phyloP scores from a whole-genome alignment of 2,329 filamentous ascomycete genomes.

The Fusarium austroafricanum region DNA sequence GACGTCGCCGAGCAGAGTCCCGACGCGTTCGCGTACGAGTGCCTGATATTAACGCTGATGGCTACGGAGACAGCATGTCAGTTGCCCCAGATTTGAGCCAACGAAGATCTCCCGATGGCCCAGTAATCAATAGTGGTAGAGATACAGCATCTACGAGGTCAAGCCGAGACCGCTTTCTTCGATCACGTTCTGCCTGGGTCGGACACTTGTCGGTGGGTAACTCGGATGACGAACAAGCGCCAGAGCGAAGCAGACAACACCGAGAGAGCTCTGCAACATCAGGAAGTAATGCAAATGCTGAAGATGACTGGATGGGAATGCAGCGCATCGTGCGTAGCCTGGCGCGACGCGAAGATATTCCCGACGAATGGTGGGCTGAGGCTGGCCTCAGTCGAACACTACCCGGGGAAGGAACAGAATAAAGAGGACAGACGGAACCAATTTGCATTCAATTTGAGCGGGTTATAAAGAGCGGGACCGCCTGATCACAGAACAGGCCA shows the following conservation, averaged over 20 bases:
- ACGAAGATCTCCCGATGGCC: slow-evolving; percentile 27
- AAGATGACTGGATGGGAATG: slow-evolving; percentile 68
- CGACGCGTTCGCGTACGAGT: slow-evolving; percentile 35
- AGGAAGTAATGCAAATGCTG: slow-evolving; percentile 31
- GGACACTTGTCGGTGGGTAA: slow-evolving; percentile 43
- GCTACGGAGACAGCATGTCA: slow-evolving; percentile 12
- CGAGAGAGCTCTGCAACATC: slow-evolving; percentile 39
- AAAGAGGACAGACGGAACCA: slow-evolving; percentile 8
- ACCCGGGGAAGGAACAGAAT: slow-evolving; percentile 46
- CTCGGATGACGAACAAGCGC: slow-evolving; percentile 44
- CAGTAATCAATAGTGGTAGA: not conserved
- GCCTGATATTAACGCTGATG: slow-evolving; percentile 32
- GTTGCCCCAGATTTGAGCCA: slow-evolving; percentile 24
- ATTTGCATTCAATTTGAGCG: slow-evolving; percentile 13
- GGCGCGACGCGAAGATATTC: slow-evolving; percentile 77
- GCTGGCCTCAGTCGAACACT: slow-evolving; percentile 73
- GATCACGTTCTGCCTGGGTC: slow-evolving; percentile 41
- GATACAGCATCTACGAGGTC: slow-evolving; percentile 2
- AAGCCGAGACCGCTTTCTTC: slow-evolving; percentile 2
- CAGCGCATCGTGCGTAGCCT: slow-evolving; percentile 78
- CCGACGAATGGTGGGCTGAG: slow-evolving; percentile 84
- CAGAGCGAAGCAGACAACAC: slow-evolving; percentile 32
- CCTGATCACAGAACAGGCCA: not conserved
- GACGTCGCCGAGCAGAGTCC: slow-evolving; percentile 29
- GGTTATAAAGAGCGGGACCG: not conserved